Percentiles rank a stretch among this genome's conserved stretches.
Conservation (phyloP, 208 protist species). For the Trypanosoma theileri region DNA sequence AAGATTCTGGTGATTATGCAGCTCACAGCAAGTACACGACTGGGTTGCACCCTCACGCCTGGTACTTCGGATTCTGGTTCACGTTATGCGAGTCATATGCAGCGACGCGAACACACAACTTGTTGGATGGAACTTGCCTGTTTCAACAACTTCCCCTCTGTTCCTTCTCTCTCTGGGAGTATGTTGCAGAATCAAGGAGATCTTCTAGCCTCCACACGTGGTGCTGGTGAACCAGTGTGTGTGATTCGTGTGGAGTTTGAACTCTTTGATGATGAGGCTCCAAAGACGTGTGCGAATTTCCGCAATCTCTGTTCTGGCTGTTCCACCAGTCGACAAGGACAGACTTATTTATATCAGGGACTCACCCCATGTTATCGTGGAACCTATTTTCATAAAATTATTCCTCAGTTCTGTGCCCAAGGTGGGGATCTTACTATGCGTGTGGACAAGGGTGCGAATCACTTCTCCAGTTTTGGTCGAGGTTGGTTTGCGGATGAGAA, state of each 20-base stretch:
- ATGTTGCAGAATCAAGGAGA: constrained; percentile 50
- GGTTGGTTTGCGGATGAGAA: constrained; percentile 92
- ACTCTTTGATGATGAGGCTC: constrained; percentile 81
- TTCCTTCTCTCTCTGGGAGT: constrained; percentile 70
- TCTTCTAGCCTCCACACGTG: constrained; percentile 46
- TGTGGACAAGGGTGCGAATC: constrained; percentile 91
- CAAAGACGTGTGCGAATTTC: constrained; percentile 80
- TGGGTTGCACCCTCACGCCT: constrained; percentile 51
- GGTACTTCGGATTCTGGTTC: constrained; percentile 48
- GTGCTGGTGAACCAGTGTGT: constrained; percentile 35
- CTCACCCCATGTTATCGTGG: constrained; percentile 81
- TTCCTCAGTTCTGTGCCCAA: constrained; percentile 87
- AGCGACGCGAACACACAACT: constrained; percentile 35
- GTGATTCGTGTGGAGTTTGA: constrained; percentile 66
- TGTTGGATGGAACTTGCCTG: constrained; percentile 82
- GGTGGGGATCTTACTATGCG: constrained; percentile 96
- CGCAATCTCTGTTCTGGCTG: constrained; percentile 57
- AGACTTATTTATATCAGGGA: constrained; percentile 63
- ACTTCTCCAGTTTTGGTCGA: constrained; percentile 83
- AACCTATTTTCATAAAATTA: constrained; percentile 92
- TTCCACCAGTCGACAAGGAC: constrained; percentile 28
- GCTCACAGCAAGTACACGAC: constrained; percentile 40
- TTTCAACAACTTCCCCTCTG: constrained; percentile 54
- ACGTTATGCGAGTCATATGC: constrained; percentile 61
- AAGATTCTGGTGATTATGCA: constrained; percentile 10